A percentile compares a stretch with the other conserved stretches of the same genome.
These are phyloP conservation scores for Colletotrichum sp. DNA, from an alignment of 2,329 filamentous ascomycete genomes.

Conservation along the genomic window DNA sequence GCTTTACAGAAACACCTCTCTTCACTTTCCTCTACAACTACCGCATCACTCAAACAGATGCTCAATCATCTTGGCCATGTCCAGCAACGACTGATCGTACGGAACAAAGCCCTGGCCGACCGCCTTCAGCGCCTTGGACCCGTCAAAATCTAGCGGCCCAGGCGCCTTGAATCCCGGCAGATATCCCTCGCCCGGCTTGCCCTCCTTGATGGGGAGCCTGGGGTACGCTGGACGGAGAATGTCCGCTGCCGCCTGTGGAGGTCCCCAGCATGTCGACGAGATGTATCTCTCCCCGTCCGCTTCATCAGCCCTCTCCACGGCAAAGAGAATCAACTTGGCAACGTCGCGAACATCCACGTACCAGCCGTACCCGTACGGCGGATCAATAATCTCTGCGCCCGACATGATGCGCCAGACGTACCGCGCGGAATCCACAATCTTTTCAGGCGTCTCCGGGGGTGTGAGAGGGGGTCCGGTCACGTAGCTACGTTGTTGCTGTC, in stretches of 20 bases:
- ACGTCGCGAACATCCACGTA: constrained; percentile 51
- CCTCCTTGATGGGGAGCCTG: constrained; percentile 37
- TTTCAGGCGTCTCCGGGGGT: neutral
- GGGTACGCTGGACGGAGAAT: constrained; percentile 42
- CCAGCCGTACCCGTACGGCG: neutral
- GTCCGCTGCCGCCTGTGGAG: constrained; percentile 43
- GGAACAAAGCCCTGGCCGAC: neutral
- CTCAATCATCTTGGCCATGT: neutral
- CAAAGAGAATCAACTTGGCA: constrained; percentile 41
- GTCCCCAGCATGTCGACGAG: constrained; percentile 31
- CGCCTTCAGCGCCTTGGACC: neutral
- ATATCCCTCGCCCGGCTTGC: constrained; percentile 45
- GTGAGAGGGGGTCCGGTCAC: neutral
- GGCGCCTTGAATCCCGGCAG: constrained; percentile 20
- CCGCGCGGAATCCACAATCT: neutral
- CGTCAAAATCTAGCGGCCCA: neutral
- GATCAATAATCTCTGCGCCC: neutral
- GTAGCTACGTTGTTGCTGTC: constrained; percentile 16
- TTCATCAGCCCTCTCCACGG: constrained; percentile 36
- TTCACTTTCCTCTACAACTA: neutral
- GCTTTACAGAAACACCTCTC: neutral
- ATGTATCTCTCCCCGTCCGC: constrained; percentile 47
- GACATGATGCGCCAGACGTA: neutral
- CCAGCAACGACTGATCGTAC: neutral
- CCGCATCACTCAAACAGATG: neutral